Evolutionary conservation across 1,139 yeast genomes (phyloP).

Genomic region (Hyphopichia wangnamkhiaoensis): DNA sequence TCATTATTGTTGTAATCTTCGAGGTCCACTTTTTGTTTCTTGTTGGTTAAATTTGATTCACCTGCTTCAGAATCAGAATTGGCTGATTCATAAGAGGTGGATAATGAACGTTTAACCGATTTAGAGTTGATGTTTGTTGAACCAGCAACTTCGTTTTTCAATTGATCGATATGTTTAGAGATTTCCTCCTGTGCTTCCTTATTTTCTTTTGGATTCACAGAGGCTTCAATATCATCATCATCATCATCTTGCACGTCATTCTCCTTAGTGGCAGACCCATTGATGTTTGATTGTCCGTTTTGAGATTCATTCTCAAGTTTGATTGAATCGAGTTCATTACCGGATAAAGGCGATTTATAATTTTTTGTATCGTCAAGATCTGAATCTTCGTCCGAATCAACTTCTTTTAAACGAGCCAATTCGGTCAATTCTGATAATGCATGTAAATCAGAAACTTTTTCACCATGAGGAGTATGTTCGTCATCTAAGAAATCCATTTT

Average conservation of each 20-base stretch:
- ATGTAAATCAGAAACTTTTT: constrained; percentile 38
- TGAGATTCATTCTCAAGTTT: constrained; percentile 5
- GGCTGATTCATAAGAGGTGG: constrained; percentile 2
- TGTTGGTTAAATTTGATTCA: neutral
- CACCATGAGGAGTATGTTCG: constrained; percentile 24
- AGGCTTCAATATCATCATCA: constrained; percentile 8
- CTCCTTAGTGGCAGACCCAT: constrained; percentile 4
- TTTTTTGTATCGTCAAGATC: constrained; percentile 16
- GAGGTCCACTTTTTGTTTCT: constrained; percentile 3
- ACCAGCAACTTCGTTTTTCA: constrained; percentile 7
- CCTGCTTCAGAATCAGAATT: constrained; percentile 4
- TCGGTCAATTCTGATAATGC: constrained; percentile 43
- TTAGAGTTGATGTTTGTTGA: constrained; percentile 4
- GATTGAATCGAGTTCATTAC: constrained; percentile 5
- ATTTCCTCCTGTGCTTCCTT: constrained; percentile 8
- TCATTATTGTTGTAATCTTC: constrained; percentile 13
- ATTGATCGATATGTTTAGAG: constrained; percentile 7
- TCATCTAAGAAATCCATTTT: constrained; percentile 61
- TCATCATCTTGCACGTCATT: constrained; percentile 5
- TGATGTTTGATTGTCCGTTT: neutral
- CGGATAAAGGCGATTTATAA: constrained; percentile 4
- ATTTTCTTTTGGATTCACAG: constrained; percentile 8
- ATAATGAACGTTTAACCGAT: constrained; percentile 4
- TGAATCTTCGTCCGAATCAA: constrained; percentile 29
- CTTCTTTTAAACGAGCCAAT: constrained; percentile 42